Conservation (phyloP, 495 filamentous ascomycete genomes). For the Evansstolkia leycettana region DNA sequence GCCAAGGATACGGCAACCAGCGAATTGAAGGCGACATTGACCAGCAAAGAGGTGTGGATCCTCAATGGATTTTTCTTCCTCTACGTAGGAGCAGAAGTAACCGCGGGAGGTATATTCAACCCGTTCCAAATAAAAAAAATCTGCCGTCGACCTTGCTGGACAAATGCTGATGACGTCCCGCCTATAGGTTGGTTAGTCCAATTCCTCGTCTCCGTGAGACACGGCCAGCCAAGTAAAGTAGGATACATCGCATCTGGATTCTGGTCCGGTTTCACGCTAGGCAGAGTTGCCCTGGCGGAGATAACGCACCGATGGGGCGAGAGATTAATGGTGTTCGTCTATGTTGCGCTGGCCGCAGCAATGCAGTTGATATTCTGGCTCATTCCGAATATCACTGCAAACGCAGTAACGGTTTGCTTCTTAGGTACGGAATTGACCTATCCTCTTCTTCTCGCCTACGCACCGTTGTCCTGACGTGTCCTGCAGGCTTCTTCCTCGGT, state of each 20-base stretch:
- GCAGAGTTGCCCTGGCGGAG: constrained; percentile 38
- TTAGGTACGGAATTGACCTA: too few relatives aligned
- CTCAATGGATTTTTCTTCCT: constrained; percentile 40
- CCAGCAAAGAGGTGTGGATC: constrained; percentile 27
- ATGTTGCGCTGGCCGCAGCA: constrained; percentile 24
- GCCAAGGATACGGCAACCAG: constrained; percentile 10
- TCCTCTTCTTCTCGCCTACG: neutral
- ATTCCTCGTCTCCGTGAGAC: constrained; percentile 47
- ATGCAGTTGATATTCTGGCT: constrained; percentile 45
- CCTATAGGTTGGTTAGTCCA: constrained; percentile 54
- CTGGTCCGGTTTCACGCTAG: constrained; percentile 58
- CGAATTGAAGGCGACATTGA: constrained; percentile 10
- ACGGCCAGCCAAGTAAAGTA: constrained; percentile 45
- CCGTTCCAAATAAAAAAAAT: neutral
- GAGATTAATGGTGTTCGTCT: constrained; percentile 34
- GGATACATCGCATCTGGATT: constrained; percentile 67
- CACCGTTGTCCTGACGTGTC: neutral
- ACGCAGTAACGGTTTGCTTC: constrained; percentile 48
- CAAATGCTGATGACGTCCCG: too few relatives aligned
- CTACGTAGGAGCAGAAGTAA: constrained; percentile 29
- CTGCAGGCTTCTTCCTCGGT: constrained; percentile 16
- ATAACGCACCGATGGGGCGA: constrained; percentile 42
- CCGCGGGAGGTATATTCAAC: constrained; percentile 23
- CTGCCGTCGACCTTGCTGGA: too few relatives aligned
- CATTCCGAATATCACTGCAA: constrained; percentile 38